These are phyloP conservation scores for Melanomma pulvis-pyrius DNA, from an alignment of 495 filamentous ascomycete species.

Conservation along the genomic window DNA sequence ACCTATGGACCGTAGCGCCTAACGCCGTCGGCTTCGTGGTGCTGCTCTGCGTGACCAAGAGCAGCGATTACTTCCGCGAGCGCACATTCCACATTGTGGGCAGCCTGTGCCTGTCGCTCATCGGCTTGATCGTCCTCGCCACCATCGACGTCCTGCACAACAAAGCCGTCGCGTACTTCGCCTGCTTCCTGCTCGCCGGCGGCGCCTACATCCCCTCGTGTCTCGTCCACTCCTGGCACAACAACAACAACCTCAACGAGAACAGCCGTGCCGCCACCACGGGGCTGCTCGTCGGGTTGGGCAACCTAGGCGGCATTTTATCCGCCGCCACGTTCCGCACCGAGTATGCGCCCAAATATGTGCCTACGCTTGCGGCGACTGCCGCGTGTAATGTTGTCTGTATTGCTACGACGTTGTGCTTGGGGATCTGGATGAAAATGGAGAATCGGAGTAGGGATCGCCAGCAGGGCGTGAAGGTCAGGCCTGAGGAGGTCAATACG, in stretches of 20 bases:
- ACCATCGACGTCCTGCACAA: constrained; percentile 33
- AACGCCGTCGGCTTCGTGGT: constrained; percentile 28
- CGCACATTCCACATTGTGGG: constrained; percentile 32
- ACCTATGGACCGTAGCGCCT: constrained; percentile 35
- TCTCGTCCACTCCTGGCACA: constrained; percentile 37
- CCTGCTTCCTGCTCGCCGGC: constrained; percentile 32
- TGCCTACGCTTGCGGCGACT: constrained; percentile 20
- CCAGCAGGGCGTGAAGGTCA: constrained; percentile 10
- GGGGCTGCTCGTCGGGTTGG: constrained; percentile 41
- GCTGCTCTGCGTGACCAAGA: constrained; percentile 35
- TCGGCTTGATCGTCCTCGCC: constrained; percentile 37
- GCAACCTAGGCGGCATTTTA: constrained; percentile 24
- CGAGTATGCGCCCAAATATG: constrained; percentile 25
- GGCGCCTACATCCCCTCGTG: constrained; percentile 38
- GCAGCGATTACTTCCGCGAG: constrained; percentile 24
- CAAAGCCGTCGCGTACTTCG: constrained; percentile 41
- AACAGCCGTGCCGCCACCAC: constrained; percentile 47
- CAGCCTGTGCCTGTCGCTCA: constrained; percentile 6
- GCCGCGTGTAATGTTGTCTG: constrained; percentile 12
- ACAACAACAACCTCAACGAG: constrained; percentile 37
- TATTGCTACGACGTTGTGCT: constrained; percentile 15
- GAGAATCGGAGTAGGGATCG: constrained; percentile 24
- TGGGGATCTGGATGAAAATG: constrained; percentile 25
- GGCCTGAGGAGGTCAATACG: constrained; percentile 20
- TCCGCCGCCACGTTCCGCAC: constrained; percentile 16